Evolutionary conservation across 495 filamentous ascomycete species (phyloP).

Genomic region (Cercophora samala): DNA sequence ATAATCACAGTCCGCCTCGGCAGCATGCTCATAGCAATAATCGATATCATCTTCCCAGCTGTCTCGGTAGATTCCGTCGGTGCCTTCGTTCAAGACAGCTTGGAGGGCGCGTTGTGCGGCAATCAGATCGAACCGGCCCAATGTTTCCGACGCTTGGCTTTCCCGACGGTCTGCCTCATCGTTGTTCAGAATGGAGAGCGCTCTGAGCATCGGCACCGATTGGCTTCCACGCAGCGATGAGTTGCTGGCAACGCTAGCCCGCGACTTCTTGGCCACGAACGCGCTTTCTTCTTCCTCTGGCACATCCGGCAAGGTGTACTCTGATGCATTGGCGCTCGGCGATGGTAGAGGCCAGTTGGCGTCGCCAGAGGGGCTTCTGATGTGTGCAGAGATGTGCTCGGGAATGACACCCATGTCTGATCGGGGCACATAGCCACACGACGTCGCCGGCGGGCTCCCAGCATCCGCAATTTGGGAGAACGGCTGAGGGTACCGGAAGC

Average conservation of each 20-base stretch:
- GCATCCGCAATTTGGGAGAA: conserved; percentile 27
- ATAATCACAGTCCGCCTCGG: conserved; percentile 86
- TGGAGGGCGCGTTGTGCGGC: conserved; percentile 34
- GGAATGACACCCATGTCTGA: conserved; percentile 34
- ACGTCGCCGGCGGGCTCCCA: conserved; percentile 28
- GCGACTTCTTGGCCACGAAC: conserved; percentile 28
- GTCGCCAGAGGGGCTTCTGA: conserved; percentile 47
- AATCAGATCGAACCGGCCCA: conserved; percentile 40
- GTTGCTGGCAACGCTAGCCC: conserved; percentile 41
- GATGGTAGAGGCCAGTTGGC: conserved; percentile 46
- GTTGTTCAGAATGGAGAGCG: conserved; percentile 30
- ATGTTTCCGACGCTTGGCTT: conserved; percentile 47
- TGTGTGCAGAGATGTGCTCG: conserved; percentile 32
- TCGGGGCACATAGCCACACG: conserved; percentile 28
- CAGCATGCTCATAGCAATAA: conserved; percentile 87
- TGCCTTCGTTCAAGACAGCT: conserved; percentile 31
- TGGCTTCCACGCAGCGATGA: conserved; percentile 46
- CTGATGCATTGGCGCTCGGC: conserved; percentile 40
- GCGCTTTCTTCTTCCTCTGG: conserved; percentile 67
- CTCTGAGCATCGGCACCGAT: conserved; percentile 47
- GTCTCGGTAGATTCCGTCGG: conserved; percentile 45
- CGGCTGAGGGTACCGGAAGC: conserved; percentile 43
- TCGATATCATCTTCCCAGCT: conserved; percentile 95
- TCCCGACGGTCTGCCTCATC: conserved; percentile 31
- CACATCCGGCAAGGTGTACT: conserved; percentile 60